Evolutionary conservation across 306 rosid genomes (phyloP).

Genomic region (Crataegus laevigata): DNA sequence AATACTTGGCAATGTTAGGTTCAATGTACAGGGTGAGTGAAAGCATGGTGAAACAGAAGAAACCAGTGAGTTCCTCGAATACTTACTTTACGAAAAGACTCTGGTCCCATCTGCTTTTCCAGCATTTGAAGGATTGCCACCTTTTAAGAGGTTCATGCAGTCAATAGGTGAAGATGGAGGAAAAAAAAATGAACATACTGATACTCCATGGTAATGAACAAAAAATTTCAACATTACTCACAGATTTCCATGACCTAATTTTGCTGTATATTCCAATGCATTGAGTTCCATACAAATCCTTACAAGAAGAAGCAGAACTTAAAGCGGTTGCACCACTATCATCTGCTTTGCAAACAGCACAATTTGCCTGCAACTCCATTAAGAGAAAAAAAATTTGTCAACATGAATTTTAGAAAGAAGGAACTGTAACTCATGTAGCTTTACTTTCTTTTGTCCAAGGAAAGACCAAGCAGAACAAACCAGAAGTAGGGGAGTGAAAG

Average conservation of each 20-base stretch:
- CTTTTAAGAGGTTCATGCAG: conserved; percentile 24
- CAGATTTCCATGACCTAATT: conserved; percentile 96
- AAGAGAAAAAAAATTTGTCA: neutral
- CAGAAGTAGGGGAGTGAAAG: neutral
- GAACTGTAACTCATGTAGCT: neutral
- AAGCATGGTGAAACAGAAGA: neutral
- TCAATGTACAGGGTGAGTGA: neutral
- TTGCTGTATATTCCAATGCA: conserved; percentile 76
- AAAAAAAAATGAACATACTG: neutral
- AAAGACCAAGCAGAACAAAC: neutral
- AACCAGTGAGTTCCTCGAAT: conserved; percentile 16
- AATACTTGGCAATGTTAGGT: neutral
- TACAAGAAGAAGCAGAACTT: conserved; percentile 79
- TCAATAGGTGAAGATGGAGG: neutral
- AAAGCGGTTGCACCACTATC: conserved; percentile 79
- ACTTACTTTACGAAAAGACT: conserved; percentile 87
- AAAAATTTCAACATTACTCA: conserved; percentile 34
- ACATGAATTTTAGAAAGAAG: neutral
- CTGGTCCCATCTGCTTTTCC: conserved; percentile 99
- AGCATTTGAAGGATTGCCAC: conserved; percentile 96
- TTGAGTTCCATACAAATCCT: conserved; percentile 91
- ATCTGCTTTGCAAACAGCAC: conserved; percentile 85
- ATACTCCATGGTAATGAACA: neutral
- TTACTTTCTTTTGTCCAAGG: neutral
- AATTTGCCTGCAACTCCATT: conserved; percentile 58